A percentile compares a stretch with the other conserved stretches of the same genome.
phyloP scores from a whole-genome alignment of 1,139 yeast genomes.

The Nakaseomyces delphensis region DNA sequence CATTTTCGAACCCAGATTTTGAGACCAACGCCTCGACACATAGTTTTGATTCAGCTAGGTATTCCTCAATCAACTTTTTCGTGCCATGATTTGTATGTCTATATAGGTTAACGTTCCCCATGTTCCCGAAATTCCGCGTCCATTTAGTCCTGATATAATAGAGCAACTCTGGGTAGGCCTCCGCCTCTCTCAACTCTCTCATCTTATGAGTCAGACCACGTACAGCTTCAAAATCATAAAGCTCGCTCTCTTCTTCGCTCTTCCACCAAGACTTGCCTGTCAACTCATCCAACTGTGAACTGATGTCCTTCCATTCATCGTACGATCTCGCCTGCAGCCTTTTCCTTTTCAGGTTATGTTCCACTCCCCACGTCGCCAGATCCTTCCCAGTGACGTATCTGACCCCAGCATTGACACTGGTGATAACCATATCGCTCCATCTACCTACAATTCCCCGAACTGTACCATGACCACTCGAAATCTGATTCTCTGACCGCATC shows the following conservation, averaged over 20 bases:
- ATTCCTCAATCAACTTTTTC: constrained; percentile 72
- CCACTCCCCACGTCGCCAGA: neutral
- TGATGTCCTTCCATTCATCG: constrained; percentile 59
- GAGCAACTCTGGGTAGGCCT: constrained; percentile 53
- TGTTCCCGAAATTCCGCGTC: constrained; percentile 78
- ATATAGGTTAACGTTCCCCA: constrained; percentile 76
- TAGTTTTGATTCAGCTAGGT: constrained; percentile 65
- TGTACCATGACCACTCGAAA: no score
- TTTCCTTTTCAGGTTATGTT: constrained; percentile 14
- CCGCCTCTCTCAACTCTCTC: constrained; percentile 47
- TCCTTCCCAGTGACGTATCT: constrained; percentile 1
- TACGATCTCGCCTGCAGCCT: constrained; percentile 62
- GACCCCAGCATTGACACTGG: neutral
- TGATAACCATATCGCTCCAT: neutral
- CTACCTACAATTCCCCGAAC: neutral
- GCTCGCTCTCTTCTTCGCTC: constrained; percentile 45
- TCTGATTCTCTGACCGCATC: neutral
- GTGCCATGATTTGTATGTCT: constrained; percentile 81
- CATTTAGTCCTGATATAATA: constrained; percentile 77
- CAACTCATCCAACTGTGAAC: constrained; percentile 55
- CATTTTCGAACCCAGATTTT: constrained; percentile 52
- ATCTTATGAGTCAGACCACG: constrained; percentile 48
- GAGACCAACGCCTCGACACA: constrained; percentile 41
- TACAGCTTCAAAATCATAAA: constrained; percentile 67
- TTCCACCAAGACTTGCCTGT: constrained; percentile 64